Evolutionary conservation across 768 basidiomycete genomes (phyloP).

Genomic region (Pleurotus ostreatus): DNA sequence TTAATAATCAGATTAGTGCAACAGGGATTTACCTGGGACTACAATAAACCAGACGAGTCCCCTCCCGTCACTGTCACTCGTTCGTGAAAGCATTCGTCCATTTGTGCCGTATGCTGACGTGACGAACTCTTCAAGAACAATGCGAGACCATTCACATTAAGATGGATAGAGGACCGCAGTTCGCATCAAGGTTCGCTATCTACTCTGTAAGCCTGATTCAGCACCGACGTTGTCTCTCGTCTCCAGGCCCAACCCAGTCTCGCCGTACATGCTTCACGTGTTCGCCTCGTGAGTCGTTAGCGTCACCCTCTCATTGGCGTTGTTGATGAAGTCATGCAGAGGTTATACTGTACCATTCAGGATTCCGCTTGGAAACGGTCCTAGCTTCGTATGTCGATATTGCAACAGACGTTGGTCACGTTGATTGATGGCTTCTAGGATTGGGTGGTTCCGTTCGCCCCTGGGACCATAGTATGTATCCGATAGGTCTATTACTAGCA

Average conservation of each 20-base stretch:
- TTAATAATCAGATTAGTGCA: background rate
- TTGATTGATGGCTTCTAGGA: background rate
- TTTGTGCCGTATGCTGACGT: background rate
- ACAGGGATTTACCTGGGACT: background rate
- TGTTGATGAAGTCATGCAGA: background rate
- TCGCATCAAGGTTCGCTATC: no score
- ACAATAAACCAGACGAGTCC: background rate
- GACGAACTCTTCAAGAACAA: background rate
- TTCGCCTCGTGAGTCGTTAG: background rate
- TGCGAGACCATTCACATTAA: constrained; percentile 3
- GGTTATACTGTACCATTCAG: background rate
- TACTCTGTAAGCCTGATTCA: no score
- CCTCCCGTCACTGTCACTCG: background rate
- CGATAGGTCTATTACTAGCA: background rate
- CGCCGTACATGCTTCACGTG: constrained; percentile 1
- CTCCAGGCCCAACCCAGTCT: background rate
- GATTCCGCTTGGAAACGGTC: background rate
- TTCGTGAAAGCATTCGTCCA: background rate
- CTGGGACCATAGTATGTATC: constrained; percentile 1
- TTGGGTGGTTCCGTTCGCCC: constrained; percentile 3
- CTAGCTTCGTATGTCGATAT: background rate
- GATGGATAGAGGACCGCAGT: background rate
- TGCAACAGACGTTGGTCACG: background rate
- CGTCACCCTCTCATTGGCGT: background rate
- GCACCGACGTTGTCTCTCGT: no score